phyloP scores from a whole-genome alignment of 2,329 filamentous ascomycete species.

The Hypoxylon sp. region DNA sequence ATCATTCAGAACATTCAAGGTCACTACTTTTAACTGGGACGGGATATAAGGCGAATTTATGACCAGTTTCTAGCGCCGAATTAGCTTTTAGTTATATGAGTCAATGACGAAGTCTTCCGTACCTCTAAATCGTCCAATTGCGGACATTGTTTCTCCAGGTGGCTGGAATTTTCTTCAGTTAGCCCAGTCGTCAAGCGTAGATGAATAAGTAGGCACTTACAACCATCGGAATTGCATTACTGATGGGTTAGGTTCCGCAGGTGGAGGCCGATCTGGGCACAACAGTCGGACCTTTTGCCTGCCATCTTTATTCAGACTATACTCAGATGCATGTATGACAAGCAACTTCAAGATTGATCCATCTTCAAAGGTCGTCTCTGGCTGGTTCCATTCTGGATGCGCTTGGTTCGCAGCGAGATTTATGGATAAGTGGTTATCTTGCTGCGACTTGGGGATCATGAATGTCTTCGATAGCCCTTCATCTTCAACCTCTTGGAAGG shows the following conservation, averaged over 20 bases:
- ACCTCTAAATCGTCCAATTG: conserved; percentile 9
- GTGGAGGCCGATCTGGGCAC: conserved; percentile 14
- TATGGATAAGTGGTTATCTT: background rate
- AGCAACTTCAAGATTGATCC: background rate
- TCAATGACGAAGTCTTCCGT: background rate
- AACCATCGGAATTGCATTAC: conserved; percentile 12
- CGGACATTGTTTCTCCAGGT: background rate
- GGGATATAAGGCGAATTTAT: conserved; percentile 20
- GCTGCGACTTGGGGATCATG: background rate
- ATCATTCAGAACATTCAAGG: conserved; percentile 4
- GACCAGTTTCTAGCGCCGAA: background rate
- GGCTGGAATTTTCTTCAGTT: background rate
- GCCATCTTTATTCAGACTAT: conserved; percentile 21
- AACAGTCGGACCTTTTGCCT: conserved; percentile 10
- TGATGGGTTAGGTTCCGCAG: conserved; percentile 1
- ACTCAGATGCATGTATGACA: conserved; percentile 15
- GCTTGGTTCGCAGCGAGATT: background rate
- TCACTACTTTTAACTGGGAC: background rate
- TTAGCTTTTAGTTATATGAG: background rate
- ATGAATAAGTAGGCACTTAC: background rate
- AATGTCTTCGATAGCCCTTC: conserved; percentile 17
- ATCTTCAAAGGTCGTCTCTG: conserved; percentile 3
- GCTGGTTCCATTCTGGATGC: conserved; percentile 15
- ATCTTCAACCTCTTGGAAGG: conserved; percentile 10
- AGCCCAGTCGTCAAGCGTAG: background rate